These are phyloP conservation scores for Strobilomyces confusus DNA, from an alignment of 768 basidiomycete species.

Conservation along the genomic window DNA sequence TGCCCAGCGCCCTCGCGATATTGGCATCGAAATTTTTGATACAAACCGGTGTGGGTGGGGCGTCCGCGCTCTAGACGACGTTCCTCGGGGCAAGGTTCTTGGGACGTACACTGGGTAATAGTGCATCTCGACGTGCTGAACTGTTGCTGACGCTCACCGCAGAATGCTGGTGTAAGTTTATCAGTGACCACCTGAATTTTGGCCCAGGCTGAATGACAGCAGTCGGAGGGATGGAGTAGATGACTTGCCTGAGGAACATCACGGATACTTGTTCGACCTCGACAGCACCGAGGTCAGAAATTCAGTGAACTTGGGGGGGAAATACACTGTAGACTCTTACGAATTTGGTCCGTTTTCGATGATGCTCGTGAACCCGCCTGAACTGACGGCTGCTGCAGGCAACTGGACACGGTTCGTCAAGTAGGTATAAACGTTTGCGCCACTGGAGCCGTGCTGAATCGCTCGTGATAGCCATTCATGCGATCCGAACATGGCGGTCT, in stretches of 20 bases:
- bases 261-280: conserved; percentile 58
- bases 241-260: conserved; percentile 32
- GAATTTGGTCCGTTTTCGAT: conserved; percentile 39
- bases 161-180: conserved; percentile 46
- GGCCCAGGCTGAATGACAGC: background rate
- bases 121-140: background rate
- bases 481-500: conserved; percentile 53
- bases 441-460: conserved; percentile 2
- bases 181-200: background rate
- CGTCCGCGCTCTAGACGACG: conserved; percentile 40
- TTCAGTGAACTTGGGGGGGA: conserved; percentile 28
- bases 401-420: conserved; percentile 79
- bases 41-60: conserved; percentile 63
- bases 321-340: conserved; percentile 56
- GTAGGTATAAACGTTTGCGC: conserved; percentile 34
- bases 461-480: conserved; percentile 60
- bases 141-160: conserved; percentile 1
- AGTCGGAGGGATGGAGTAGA: conserved; percentile 45
- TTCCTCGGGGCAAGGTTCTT: conserved; percentile 55
- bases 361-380: background rate
- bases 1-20: conserved; percentile 52
- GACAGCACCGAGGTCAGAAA: conserved; percentile 49
- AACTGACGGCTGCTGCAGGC: conserved; percentile 36
- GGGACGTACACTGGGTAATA: conserved; percentile 68
- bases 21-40: conserved; percentile 64